Evolutionary conservation across 169 alveolate genomes (phyloP), one percentile per base, ranked within the genome.

Genomic region (Plasmodium billcollinsi): DNA sequence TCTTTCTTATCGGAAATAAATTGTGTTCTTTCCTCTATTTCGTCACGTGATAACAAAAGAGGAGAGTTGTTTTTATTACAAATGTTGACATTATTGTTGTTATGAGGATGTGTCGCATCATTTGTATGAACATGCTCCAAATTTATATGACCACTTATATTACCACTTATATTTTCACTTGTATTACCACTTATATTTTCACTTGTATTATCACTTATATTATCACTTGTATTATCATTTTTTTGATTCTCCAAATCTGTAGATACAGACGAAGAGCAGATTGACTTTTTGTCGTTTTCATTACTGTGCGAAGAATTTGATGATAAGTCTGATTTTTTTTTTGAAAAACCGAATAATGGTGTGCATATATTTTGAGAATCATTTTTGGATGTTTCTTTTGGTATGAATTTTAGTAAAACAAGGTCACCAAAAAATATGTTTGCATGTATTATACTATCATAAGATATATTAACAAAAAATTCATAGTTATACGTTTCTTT

Each of bases 381-480:
- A 15, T 7, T 70, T 49, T 78, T 78, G 65, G 54, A 78, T 14
- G 91, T 83, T 70, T 29, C 26, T 39, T 83, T 83, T 14, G 91
- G 91, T 61, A 83, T 45, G 71, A 83, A 83, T 72, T 85, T 54
- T 21, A 83, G 29, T 26, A 83, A 12, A 63, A 83, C 70, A 2
- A 83, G 73, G 12, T 83, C 91, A 8, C 91, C 91, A 83, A 33
- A 58, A 70, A 69, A 70, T 4, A 83, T 72, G 39, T 83, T 83
- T 2, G 85, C 26, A 70, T 49, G 58, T 3, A 49, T 20, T 8
- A 71, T 0, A n/a, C 65, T 63, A 63, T 83, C 85, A 69, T 39
- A 83, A 14, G 83, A 73, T 47, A 83, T 9, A 26, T 43, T 47
- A 11, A 83, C 71, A 61, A 5, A 18, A n/a, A 71, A 67, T 12